These are phyloP conservation scores for Sporobolomyces phaffii DNA, from an alignment of 768 basidiomycete species.

Conservation along the genomic window DNA sequence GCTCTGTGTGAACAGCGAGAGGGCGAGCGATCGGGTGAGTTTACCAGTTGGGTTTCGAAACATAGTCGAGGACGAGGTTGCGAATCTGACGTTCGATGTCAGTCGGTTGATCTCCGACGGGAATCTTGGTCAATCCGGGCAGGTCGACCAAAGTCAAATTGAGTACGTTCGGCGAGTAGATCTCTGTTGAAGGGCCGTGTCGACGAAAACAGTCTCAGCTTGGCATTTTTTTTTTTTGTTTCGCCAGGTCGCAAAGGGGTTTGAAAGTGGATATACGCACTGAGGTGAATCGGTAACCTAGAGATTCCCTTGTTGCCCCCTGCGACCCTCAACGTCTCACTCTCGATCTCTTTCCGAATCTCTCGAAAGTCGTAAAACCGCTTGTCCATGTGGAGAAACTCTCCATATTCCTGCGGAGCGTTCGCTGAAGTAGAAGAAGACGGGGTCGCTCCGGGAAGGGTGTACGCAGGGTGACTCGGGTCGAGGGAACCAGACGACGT, in stretches of 20 bases:
- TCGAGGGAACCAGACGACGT: background rate
- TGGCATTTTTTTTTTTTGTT: too few species aligned
- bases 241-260: too few species aligned
- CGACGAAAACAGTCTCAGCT: background rate
- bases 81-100: constrained; percentile 97
- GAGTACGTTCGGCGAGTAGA: constrained; percentile 90
- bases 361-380: constrained; percentile 94
- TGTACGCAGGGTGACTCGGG: constrained; percentile 41
- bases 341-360: constrained; percentile 92
- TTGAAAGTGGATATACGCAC: too few species aligned
- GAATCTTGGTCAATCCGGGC: constrained; percentile 94
- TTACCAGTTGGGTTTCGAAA: constrained; percentile 96
- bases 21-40: too few species aligned
- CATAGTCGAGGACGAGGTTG: constrained; percentile 87
- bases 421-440: too few species aligned
- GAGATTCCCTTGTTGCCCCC: constrained; percentile 99
- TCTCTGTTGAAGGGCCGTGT: constrained; percentile 48
- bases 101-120: constrained; percentile 81
- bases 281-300: constrained; percentile 86
- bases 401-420: constrained; percentile 72
- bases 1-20: too few species aligned
- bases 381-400: constrained; percentile 94
- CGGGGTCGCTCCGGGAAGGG: background rate
- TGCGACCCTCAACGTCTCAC: constrained; percentile 85
- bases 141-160: constrained; percentile 94